Evolutionary conservation across 2,329 filamentous ascomycete species (phyloP).

Genomic region (Cordyceps farinosa): DNA sequence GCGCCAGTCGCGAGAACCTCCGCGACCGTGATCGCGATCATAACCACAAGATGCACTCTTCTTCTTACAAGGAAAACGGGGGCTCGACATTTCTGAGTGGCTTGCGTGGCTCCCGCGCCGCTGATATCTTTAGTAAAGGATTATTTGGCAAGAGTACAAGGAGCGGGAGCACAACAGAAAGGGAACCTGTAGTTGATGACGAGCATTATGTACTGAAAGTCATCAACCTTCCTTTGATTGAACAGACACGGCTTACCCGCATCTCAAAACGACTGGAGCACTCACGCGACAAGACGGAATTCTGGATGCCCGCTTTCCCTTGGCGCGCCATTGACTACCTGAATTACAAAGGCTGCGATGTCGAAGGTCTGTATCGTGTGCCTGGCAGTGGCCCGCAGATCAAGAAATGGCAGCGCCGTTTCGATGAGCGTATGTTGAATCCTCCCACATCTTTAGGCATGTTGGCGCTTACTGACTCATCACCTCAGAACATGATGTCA

Average conservation of each 20-base stretch:
- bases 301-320: conserved; percentile 96
- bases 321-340: conserved; percentile 96
- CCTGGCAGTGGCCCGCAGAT: conserved; percentile 87
- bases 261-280: conserved; percentile 87
- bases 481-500: conserved; percentile 72
- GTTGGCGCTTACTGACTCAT: neutral
- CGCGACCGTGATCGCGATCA: conserved; percentile 43
- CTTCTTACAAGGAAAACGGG: conserved; percentile 59
- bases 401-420: conserved; percentile 88
- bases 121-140: conserved; percentile 77
- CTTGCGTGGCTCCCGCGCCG: conserved; percentile 69
- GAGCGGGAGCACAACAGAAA: conserved; percentile 67
- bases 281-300: conserved; percentile 92
- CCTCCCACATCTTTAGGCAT: neutral
- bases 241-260: conserved; percentile 85
- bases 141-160: conserved; percentile 75
- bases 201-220: conserved; percentile 82
- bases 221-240: conserved; percentile 79
- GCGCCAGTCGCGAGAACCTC: conserved; percentile 40
- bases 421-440: conserved; percentile 67
- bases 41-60: conserved; percentile 42
- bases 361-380: conserved; percentile 89
- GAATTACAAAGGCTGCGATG: conserved; percentile 90
- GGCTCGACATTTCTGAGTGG: conserved; percentile 67
- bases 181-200: conserved; percentile 64